Evolutionary conservation across 78 protist species (phyloP), one percentile per base, ranked within the genome.

Genomic region (Mastigamoeba balamuthi): DNA sequence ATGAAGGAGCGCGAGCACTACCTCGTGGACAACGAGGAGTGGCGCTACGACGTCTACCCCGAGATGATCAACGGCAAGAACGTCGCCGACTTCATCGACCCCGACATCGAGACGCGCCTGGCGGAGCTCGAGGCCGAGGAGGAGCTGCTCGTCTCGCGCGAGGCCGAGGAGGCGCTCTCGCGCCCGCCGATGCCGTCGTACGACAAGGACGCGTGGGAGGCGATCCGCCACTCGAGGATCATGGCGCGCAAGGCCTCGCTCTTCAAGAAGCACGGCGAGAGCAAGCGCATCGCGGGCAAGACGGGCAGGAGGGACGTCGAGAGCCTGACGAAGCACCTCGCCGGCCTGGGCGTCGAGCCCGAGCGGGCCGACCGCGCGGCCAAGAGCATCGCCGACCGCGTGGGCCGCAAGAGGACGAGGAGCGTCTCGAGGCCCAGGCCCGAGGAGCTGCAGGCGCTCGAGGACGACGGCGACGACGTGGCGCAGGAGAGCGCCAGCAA

Each of bases 41-140:
- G 99, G 99, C 73, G 48, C 37, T 76, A 87, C 66, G 99, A 98
- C 82, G 72, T 42, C 29, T 83, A 97, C 42, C 99, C 99, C 6
- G 99, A 98, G 74, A 94, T 98, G 44, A 69, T 94, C 79, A 93
- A 98, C 82, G 99, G 99, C 53, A 77, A 92, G 80, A 96, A 96
- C 81, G 88, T 97, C 66, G 82, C 88, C 2, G 99, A 97, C 75
- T 96, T 82, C 41, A 40, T 97, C 72, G 99, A 95, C 74, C 98
- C 98, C 0, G 99, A 97, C 25, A 93, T 96, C 74, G 66, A 72
- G 39, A 69, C 3, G 29, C 8, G 66, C 25, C 84, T 95, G 67
- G 88, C 72, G 8, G 95, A 87, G 83, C 82, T 95, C 6, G 96
- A 92, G 82, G 72, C 25, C 36, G 95, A 93, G 43, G 97, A 93